phyloP scores from a whole-genome alignment of 2,329 filamentous ascomycete species.

The Alternaria sp. region DNA sequence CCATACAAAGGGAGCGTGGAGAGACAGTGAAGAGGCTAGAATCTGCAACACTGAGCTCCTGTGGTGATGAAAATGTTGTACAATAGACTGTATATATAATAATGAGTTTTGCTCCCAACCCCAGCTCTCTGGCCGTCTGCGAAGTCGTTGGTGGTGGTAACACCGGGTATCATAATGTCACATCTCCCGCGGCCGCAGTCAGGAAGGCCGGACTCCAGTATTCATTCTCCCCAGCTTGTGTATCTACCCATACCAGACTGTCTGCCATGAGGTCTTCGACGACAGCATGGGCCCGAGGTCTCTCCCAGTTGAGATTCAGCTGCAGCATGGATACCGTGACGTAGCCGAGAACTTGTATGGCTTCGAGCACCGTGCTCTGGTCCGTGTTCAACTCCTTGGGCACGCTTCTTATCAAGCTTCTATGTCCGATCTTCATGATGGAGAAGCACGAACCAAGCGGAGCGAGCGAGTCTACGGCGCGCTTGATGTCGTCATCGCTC shows the following conservation, averaged over 20 bases:
- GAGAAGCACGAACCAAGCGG: slow-evolving; percentile 90
- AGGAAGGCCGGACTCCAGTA: slow-evolving; percentile 92
- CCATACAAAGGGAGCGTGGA: slow-evolving; percentile 30
- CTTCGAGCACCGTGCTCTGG: slow-evolving; percentile 91
- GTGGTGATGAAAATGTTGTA: slow-evolving; percentile 51
- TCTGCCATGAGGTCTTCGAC: slow-evolving; percentile 89
- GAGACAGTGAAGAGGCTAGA: slow-evolving; percentile 48
- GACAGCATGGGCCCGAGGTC: slow-evolving; percentile 84
- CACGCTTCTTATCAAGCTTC: slow-evolving; percentile 88
- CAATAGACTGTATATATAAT: slow-evolving; percentile 3
- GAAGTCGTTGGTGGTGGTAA: slow-evolving; percentile 2
- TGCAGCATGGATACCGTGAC: slow-evolving; percentile 90
- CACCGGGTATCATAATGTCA: slow-evolving; percentile 28
- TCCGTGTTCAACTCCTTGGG: slow-evolving; percentile 96
- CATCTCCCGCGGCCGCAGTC: slow-evolving; percentile 22
- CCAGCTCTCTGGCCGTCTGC: not conserved
- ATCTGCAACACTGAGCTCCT: slow-evolving; percentile 59
- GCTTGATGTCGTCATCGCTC: slow-evolving; percentile 90
- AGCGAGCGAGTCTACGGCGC: slow-evolving; percentile 85
- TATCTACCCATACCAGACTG: slow-evolving; percentile 93
- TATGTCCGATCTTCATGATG: slow-evolving; percentile 82
- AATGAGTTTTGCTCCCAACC: not conserved
- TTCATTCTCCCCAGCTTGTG: slow-evolving; percentile 84
- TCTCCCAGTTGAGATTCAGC: slow-evolving; percentile 85
- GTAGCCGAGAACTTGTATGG: slow-evolving; percentile 87